Evolutionary conservation across 108 stramenopile species (phyloP), one percentile per base, ranked within the genome.

Genomic region (Conticribra weissflogii): DNA sequence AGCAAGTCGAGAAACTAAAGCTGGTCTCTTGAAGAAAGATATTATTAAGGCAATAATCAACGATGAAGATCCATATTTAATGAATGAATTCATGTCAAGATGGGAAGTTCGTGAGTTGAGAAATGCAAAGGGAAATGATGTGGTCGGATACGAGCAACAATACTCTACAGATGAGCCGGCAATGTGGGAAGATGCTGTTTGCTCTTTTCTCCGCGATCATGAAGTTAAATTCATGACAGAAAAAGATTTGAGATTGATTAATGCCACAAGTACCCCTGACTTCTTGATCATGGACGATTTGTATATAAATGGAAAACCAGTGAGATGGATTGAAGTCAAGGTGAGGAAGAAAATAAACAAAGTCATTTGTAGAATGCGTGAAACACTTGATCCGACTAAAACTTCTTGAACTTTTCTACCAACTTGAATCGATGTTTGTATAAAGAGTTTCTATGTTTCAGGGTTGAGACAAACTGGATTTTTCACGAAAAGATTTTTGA

Each of bases 311-410:
- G 66, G 66, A 14, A 25, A 55, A 28, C 59, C 21, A 0, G 32
- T 67, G 28, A 47, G 56, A 28, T 73, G 72, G 78, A 68, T 72
- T 53, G 72, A 79, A 27, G 63, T 66, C 50, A 68, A 79, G n/a
- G n/a, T n/a, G n/a, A n/a, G n/a, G n/a, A n/a, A n/a, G n/a, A n/a
- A n/a, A n/a, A n/a, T n/a, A n/a, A n/a, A n/a, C n/a, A n/a, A n/a
- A n/a, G n/a, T n/a, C n/a, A n/a, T n/a, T n/a, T n/a, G n/a, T n/a
- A n/a, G n/a, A n/a, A n/a, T n/a, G n/a, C n/a, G n/a, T n/a, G n/a
- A n/a, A n/a, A n/a, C n/a, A n/a, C n/a, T n/a, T n/a, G n/a, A n/a
- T n/a, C n/a, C n/a, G n/a, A n/a, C n/a, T n/a, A n/a, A n/a, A n/a
- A n/a, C n/a, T n/a, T n/a, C n/a, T n/a, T n/a, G n/a, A n/a, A n/a